Evolutionary conservation across 1,284 basidiomycete species (phyloP).

Genomic region (Amylostereum areolatum): DNA sequence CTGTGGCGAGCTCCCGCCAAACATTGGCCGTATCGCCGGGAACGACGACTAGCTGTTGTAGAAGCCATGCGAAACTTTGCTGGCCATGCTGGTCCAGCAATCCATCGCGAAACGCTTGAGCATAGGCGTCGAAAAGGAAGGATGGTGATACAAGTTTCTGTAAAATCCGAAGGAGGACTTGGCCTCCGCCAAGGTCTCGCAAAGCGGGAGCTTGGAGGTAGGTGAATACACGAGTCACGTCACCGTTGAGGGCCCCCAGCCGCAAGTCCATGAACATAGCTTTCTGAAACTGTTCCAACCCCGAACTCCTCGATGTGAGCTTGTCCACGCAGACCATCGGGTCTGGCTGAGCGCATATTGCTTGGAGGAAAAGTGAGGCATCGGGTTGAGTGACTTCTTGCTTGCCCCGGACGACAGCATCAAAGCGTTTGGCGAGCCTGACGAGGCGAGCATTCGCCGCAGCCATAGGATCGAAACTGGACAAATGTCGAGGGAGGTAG

Average conservation of each 20-base stretch:
- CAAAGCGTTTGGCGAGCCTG: conserved; percentile 20
- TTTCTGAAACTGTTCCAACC: conserved; percentile 34
- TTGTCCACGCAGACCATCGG: conserved; percentile 32
- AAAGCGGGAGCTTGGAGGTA: conserved; percentile 37
- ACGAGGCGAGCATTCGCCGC: conserved; percentile 22
- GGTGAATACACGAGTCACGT: conserved; percentile 28
- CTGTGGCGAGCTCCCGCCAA: conserved; percentile 35
- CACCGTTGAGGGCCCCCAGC: conserved; percentile 38
- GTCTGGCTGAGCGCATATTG: conserved; percentile 36
- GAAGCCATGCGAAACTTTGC: conserved; percentile 41
- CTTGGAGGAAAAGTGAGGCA: conserved; percentile 37
- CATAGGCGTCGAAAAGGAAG: conserved; percentile 45
- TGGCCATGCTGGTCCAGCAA: conserved; percentile 31
- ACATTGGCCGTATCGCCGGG: conserved; percentile 25
- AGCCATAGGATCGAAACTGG: no score
- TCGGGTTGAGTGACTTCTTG: conserved; percentile 15
- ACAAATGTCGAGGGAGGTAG: no score
- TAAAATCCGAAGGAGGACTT: conserved; percentile 35
- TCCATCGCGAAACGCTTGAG: conserved; percentile 31
- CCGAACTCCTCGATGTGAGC: conserved; percentile 32
- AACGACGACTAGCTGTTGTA: conserved; percentile 41
- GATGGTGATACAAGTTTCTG: conserved; percentile 43
- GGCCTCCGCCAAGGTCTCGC: conserved; percentile 33
- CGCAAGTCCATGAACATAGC: conserved; percentile 39
- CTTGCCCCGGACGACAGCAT: conserved; percentile 16